Base-by-base conservation (phyloP, 352 stramenopile genomes). In the Phytophthora palmivora region DNA sequence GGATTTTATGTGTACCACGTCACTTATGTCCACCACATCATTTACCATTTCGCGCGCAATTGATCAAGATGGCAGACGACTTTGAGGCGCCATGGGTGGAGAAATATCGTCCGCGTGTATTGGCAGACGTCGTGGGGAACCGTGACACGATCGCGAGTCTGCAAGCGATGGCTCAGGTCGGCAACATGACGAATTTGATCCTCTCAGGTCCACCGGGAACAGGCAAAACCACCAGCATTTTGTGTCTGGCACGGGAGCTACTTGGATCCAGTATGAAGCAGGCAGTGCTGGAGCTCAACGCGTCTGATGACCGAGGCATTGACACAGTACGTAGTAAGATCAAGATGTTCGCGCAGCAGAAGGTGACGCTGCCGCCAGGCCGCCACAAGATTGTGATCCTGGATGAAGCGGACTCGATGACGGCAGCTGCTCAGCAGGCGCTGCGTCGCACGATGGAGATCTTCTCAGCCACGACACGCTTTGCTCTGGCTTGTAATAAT, bases 151-250 rank as follows among this genome's bases (percentile, higher is more conserved):
- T 99, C 28, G 74, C 95, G 45, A 91, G 95, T 58, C 82, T 99
- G 6, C 84, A 91, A 45, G 93, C 97, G 2, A 99, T 99, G 82
- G 94, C 95, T 14, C 75, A 94, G 38, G 89, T 98, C 56, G 97
- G 97, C 32, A 99, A 99, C 76, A 95, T 99, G 79, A 98, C 97
- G 9, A 99, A 99, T 77, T 85, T 99, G 30, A 99, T 99, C 76
- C 88, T 99, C 26, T 92, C 90, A 9, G 94, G 95, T 1, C 94
- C 94, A 6, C 94, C 94, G 3, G 95, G 94, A 39, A 98, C 91
- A 14, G 92, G 94, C 37, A 98, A 98, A 63, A 98, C 96, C 33
- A 98, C 93, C 19, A 96, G 82, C 60, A 95, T 98, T 32, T 78
- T 98, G 28, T 96, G 89, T 68, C 72, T 98, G 19, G 92, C 94